These are phyloP conservation scores for Strobilomyces confusus DNA, from an alignment of 768 basidiomycete genomes.

Conservation along the genomic window DNA sequence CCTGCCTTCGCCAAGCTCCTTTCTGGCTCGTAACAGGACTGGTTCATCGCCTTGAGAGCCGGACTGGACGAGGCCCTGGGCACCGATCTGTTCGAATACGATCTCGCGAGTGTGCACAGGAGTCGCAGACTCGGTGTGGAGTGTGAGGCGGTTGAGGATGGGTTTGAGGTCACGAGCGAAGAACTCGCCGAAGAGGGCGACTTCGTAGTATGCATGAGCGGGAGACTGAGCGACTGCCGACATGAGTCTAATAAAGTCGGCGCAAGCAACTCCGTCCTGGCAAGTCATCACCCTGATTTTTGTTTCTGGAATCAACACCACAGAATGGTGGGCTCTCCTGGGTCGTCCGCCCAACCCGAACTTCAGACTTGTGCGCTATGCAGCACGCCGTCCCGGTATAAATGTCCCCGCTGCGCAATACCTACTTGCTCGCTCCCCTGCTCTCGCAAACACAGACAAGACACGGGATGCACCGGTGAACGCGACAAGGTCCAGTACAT, in stretches of 20 bases:
- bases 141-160: slow-evolving; percentile 76
- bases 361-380: slow-evolving; percentile 48
- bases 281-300: not conserved
- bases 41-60: slow-evolving; percentile 52
- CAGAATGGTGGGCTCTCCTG: slow-evolving; percentile 17
- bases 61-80: slow-evolving; percentile 54
- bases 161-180: slow-evolving; percentile 70
- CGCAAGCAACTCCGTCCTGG: too few species aligned
- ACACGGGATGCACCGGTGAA: slow-evolving; percentile 60
- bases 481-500: slow-evolving; percentile 73
- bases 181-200: slow-evolving; percentile 80
- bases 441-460: slow-evolving; percentile 62
- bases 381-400: slow-evolving; percentile 56
- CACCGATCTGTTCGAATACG: slow-evolving; percentile 77
- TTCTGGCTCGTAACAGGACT: slow-evolving; percentile 66
- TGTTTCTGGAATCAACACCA: not conserved
- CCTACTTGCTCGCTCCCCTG: slow-evolving; percentile 73
- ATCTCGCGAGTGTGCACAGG: slow-evolving; percentile 74
- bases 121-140: slow-evolving; percentile 74
- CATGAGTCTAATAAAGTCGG: slow-evolving; percentile 8
- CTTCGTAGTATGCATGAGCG: slow-evolving; percentile 72
- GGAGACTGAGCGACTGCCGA: slow-evolving; percentile 25
- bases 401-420: slow-evolving; percentile 71
- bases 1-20: slow-evolving; percentile 59
- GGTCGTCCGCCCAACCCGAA: slow-evolving; percentile 13